phyloP scores from a whole-genome alignment of 345 rosid genomes.

The Chamaenerion angustifolium region DNA sequence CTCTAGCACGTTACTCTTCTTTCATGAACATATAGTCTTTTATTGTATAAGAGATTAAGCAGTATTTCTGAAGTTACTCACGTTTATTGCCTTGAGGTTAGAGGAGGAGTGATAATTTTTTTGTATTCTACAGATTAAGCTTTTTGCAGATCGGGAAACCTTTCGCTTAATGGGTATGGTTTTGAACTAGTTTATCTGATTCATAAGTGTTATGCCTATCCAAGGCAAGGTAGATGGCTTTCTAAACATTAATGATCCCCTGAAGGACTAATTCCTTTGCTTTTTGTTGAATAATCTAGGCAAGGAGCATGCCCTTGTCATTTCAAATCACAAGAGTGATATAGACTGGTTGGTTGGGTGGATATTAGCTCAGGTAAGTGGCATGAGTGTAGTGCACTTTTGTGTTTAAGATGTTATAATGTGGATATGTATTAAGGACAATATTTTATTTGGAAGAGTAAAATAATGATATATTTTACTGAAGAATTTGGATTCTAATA shows the following conservation, averaged over 20 bases:
- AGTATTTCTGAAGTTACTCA: neutral
- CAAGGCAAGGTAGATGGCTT: neutral
- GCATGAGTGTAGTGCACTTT: neutral
- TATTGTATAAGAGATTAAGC: too few relatives aligned
- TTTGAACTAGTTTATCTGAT: neutral
- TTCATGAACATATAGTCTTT: too few relatives aligned
- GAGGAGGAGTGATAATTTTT: slow-evolving; percentile 6
- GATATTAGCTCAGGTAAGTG: slow-evolving; percentile 77
- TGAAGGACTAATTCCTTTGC: slow-evolving; percentile 5
- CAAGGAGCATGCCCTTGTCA: slow-evolving; percentile 76
- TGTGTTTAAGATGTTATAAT: too few relatives aligned
- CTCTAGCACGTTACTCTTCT: too few relatives aligned
- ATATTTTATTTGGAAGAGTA: too few relatives aligned
- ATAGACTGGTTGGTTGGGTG: slow-evolving; percentile 98
- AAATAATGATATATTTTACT: too few relatives aligned
- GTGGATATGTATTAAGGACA: too few relatives aligned
- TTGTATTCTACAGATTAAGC: slow-evolving; percentile 44
- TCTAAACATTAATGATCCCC: neutral
- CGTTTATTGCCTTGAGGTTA: slow-evolving; percentile 4
- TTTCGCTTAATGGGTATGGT: slow-evolving; percentile 63
- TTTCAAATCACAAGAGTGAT: slow-evolving; percentile 80
- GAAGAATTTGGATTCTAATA: too few relatives aligned
- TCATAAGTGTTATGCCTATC: slow-evolving; percentile 1
- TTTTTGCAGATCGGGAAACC: slow-evolving; percentile 59
- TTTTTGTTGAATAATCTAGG: slow-evolving; percentile 29